These are phyloP conservation scores for Pythium scleroteichum DNA, from an alignment of 352 stramenopile species.

Conservation along the genomic window DNA sequence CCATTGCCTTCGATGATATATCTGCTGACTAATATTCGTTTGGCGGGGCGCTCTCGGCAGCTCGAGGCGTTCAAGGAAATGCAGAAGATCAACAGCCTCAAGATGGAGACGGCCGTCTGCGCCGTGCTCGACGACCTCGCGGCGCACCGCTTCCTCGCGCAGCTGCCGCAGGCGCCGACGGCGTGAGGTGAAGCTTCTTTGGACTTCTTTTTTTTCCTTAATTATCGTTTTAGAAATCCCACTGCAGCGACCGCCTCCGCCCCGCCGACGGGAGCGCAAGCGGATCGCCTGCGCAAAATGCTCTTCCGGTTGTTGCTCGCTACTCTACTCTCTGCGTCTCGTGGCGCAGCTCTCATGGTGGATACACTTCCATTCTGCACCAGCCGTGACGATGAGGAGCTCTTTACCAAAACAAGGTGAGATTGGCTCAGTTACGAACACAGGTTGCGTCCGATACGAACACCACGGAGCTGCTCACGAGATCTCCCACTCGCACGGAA, in stretches of 20 bases:
- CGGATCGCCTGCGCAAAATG: background rate
- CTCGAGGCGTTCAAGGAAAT: constrained; percentile 77
- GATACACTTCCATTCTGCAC: constrained; percentile 11
- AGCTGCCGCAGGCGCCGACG: constrained; percentile 12
- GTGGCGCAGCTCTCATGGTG: background rate
- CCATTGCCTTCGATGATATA: no score
- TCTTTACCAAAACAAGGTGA: constrained; percentile 15
- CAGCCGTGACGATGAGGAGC: constrained; percentile 8
- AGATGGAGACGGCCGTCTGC: constrained; percentile 67
- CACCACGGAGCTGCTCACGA: background rate
- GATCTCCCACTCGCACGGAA: constrained; percentile 5
- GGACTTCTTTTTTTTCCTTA: no score
- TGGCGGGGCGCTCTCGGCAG: no score
- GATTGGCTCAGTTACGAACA: background rate
- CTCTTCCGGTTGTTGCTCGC: no score
- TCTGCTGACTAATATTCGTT: no score
- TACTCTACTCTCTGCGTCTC: background rate
- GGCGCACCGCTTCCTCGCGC: constrained; percentile 27
- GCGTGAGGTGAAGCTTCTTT: no score
- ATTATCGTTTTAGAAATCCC: background rate
- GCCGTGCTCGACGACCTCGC: constrained; percentile 59
- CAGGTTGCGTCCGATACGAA: no score
- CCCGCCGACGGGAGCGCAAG: background rate
- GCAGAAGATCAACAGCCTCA: constrained; percentile 71
- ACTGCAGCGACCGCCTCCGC: constrained; percentile 3